Conservation (phyloP, 768 basidiomycete genomes). For the Russula vinacea region DNA sequence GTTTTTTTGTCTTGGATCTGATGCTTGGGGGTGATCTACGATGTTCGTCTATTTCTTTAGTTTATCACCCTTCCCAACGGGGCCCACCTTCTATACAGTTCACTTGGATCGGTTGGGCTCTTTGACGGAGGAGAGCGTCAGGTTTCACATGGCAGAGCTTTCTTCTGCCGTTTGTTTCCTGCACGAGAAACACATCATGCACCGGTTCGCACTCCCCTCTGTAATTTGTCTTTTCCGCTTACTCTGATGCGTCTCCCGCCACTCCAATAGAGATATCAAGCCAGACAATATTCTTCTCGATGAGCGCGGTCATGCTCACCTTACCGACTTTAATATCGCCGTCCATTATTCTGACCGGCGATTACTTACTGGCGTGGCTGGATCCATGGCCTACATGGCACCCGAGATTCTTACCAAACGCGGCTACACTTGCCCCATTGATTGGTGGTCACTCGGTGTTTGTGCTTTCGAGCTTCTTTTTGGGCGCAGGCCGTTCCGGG, state of each 20-base stretch:
- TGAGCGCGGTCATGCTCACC: constrained; percentile 90
- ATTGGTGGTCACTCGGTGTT: constrained; percentile 97
- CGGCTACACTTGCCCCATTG: constrained; percentile 91
- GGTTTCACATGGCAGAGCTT: constrained; percentile 87
- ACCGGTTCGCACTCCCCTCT: constrained; percentile 61
- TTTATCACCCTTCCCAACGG: constrained; percentile 4
- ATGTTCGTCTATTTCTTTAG: constrained; percentile 52
- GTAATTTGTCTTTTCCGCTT: constrained; percentile 34
- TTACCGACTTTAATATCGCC: constrained; percentile 98
- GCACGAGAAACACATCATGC: constrained; percentile 92
- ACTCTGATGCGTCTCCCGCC: neutral
- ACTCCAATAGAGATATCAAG: constrained; percentile 74
- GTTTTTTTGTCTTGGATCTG: constrained; percentile 96
- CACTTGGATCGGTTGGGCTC: constrained; percentile 81
- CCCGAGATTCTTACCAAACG: constrained; percentile 88
- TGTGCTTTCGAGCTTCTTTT: constrained; percentile 91
- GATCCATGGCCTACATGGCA: constrained; percentile 99
- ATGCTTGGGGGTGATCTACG: constrained; percentile 95
- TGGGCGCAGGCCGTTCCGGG: constrained; percentile 88
- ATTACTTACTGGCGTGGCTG: constrained; percentile 85
- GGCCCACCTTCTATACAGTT: constrained; percentile 47
- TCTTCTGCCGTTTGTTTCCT: constrained; percentile 85
- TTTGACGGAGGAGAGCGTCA: constrained; percentile 72
- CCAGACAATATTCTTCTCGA: constrained; percentile 99
- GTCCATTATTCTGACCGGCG: constrained; percentile 91